Conservation (phyloP, 768 basidiomycete species). For the Gelatoporia subvermispora region DNA sequence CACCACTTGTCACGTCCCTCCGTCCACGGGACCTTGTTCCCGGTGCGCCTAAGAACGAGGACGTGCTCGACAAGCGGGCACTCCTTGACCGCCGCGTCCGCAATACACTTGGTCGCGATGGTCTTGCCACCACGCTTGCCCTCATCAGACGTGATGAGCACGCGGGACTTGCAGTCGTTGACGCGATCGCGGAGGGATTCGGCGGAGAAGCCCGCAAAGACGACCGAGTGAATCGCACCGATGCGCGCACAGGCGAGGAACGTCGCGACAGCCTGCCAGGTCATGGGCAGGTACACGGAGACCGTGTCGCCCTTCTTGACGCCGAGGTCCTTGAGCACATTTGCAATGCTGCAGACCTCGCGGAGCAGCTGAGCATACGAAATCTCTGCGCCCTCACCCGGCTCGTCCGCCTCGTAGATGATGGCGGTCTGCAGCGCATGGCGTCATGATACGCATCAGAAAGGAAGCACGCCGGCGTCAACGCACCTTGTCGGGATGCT, state of each 20-base stretch:
- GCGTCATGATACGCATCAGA: not conserved
- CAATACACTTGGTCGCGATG: slow-evolving; percentile 92
- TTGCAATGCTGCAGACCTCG: slow-evolving; percentile 86
- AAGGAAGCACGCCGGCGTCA: not conserved
- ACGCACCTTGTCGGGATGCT: slow-evolving; percentile 72
- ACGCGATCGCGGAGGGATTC: slow-evolving; percentile 92
- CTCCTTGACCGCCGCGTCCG: slow-evolving; percentile 83
- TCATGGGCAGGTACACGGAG: slow-evolving; percentile 90
- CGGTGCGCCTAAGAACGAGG: slow-evolving; percentile 84
- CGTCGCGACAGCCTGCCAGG: slow-evolving; percentile 92
- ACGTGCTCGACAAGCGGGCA: slow-evolving; percentile 87
- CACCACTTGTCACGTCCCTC: slow-evolving; percentile 91
- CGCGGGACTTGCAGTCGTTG: slow-evolving; percentile 80
- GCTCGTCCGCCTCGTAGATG: slow-evolving; percentile 98
- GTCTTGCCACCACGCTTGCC: slow-evolving; percentile 90
- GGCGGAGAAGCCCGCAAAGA: slow-evolving; percentile 95
- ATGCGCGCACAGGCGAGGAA: slow-evolving; percentile 98
- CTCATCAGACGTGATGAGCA: slow-evolving; percentile 96
- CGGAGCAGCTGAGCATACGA: slow-evolving; percentile 82
- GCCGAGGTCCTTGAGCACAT: slow-evolving; percentile 85
- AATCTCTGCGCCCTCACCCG: slow-evolving; percentile 70
- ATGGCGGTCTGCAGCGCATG: slow-evolving; percentile 66
- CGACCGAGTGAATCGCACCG: slow-evolving; percentile 93
- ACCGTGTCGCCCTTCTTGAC: slow-evolving; percentile 95
- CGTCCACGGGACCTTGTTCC: slow-evolving; percentile 74